Conservation (phyloP, 2,329 filamentous ascomycete species). For the Trichoderma pleuroti region DNA sequence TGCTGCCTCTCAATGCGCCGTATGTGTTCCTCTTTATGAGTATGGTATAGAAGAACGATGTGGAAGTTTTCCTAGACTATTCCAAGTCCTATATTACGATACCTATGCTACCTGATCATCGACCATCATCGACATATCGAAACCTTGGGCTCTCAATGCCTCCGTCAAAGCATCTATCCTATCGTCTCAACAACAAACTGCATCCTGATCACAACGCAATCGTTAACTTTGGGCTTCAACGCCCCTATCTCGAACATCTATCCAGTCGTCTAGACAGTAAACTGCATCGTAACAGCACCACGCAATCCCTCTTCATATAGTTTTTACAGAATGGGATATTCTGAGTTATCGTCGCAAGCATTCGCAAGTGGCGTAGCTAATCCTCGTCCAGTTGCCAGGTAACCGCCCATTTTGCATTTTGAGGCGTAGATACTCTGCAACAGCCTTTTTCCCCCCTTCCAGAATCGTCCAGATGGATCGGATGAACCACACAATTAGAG, state of each 20-base stretch:
- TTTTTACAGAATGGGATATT: neutral
- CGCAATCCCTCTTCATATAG: neutral
- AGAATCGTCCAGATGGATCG: neutral
- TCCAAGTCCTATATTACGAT: neutral
- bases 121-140: neutral
- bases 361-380: neutral
- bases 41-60: neutral
- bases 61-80: neutral
- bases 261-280: neutral
- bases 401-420: neutral
- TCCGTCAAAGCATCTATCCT: neutral
- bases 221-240: neutral
- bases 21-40: neutral
- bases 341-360: neutral
- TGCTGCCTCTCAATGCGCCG: too few species aligned
- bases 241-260: neutral
- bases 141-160: neutral
- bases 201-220: neutral
- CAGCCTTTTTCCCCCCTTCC: neutral
- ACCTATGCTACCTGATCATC: neutral
- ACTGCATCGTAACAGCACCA: neutral
- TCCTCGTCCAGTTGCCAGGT: neutral
- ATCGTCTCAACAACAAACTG: neutral
- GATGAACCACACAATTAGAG: neutral
- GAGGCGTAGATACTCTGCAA: neutral